Conservation (phyloP, 257 asterid genomes). For the Thymus quinquecostatus region DNA sequence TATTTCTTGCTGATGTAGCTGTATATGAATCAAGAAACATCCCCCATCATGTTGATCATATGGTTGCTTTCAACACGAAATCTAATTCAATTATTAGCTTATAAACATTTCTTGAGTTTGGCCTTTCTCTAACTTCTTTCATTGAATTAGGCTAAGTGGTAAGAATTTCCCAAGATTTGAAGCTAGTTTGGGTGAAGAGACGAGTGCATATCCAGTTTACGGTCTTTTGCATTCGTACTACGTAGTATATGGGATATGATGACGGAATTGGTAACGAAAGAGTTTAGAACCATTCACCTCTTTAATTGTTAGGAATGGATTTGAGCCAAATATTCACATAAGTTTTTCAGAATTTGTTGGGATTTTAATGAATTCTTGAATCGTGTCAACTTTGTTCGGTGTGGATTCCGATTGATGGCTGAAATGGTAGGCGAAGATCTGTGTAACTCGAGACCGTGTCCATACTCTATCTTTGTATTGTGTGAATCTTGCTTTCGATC, state of each 20-base stretch:
- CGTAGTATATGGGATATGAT: no score
- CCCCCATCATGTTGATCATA: no score
- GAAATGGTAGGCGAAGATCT: no score
- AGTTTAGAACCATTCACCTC: no score
- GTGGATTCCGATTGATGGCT: neutral
- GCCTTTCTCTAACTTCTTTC: neutral
- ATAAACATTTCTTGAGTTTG: neutral
- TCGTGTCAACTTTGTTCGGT: slow-evolving; percentile 3
- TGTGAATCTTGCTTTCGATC: neutral
- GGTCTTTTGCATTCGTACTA: no score
- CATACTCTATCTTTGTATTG: neutral
- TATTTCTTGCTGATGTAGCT: neutral
- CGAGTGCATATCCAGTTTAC: no score
- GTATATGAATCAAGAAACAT: no score
- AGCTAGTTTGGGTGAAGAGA: no score
- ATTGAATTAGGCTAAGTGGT: neutral
- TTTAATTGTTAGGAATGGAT: no score
- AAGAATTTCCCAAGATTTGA: neutral
- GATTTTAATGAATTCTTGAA: neutral
- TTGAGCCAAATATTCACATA: neutral
- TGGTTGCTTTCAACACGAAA: neutral
- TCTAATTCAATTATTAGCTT: neutral
- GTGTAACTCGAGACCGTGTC: neutral
- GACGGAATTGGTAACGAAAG: no score
- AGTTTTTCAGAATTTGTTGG: neutral